Evolutionary conservation across 345 rosid genomes (phyloP), one percentile per base, ranked within the genome.

Genomic region (Luvunga scandens): DNA sequence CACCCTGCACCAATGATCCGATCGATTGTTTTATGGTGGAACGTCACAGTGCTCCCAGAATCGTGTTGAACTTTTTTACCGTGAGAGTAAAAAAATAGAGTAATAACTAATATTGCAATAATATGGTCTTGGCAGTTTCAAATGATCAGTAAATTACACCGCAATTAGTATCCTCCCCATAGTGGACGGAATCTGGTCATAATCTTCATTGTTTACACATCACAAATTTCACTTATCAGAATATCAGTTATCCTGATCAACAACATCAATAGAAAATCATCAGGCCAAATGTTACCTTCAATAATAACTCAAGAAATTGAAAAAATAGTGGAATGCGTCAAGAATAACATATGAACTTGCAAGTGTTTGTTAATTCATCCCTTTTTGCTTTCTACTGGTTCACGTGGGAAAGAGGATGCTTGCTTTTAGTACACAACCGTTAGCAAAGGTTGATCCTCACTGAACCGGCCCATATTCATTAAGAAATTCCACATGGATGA

Each of bases 401-500:
- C 33, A 14, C 16, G 5, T 14, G 2, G 2, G 7, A 39, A 30
- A 24, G 22, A 24, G 3, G 2, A 57, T 6, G 10, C 55, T 36
- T 30, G 38, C 57, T 53, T 10, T 74, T 69, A 77, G 75, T 69
- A 77, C 27, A 75, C 77, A 79, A 74, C 73, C 24, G 31, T 71
- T 28, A 82, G 75, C 77, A 84, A 69, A 67, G 73, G 73, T 79
- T 53, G 84, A 77, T 83, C 85, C 66, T 74, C 63, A 0, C 25
- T 48, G 9, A 79, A 79, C 36, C 86, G 81, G 77, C 82, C 56
- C 45, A 86, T 77, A 45, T 83, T 81, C 30, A 75, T 56, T 55
- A 89, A 48, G 38, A 68, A 55, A 73, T 86, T 77, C 78, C 77
- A 62, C 25, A 79, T 59, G 70, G 83, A 80, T 68, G 84, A 71